phyloP scores from a whole-genome alignment of 2,329 filamentous ascomycete genomes.

The Verruconis gallopava region DNA sequence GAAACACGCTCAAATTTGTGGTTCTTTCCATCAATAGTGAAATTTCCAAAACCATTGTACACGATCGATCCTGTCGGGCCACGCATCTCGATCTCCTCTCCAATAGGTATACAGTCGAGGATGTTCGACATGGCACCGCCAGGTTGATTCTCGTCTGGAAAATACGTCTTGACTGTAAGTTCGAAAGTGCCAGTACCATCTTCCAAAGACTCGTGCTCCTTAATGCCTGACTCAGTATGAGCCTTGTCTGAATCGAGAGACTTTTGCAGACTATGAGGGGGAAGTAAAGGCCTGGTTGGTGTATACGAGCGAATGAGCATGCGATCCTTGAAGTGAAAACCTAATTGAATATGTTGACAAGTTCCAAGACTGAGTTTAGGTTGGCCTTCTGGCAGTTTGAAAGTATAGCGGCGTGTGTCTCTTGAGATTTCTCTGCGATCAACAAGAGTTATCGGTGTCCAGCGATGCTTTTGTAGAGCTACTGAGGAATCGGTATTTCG shows the following conservation, averaged over 20 bases:
- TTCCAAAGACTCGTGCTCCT: background rate
- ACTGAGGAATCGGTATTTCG: slow-evolving; percentile 19
- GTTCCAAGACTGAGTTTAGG: slow-evolving; percentile 36
- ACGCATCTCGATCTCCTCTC: slow-evolving; percentile 38
- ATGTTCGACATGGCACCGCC: slow-evolving; percentile 43
- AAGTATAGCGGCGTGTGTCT: slow-evolving; percentile 36
- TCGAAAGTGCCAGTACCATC: slow-evolving; percentile 33
- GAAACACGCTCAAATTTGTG: slow-evolving; percentile 32
- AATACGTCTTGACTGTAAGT: slow-evolving; percentile 40
- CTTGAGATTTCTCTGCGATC: slow-evolving; percentile 27
- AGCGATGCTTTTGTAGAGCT: slow-evolving; percentile 32
- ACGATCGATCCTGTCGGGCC: slow-evolving; percentile 39
- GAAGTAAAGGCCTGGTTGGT: slow-evolving; percentile 34
- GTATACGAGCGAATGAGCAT: slow-evolving; percentile 41
- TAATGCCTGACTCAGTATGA: background rate
- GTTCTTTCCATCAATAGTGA: slow-evolving; percentile 31
- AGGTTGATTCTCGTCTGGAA: slow-evolving; percentile 33
- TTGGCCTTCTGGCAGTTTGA: slow-evolving; percentile 28
- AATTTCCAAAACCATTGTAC: slow-evolving; percentile 35
- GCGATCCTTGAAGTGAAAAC: slow-evolving; percentile 39
- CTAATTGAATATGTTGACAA: slow-evolving; percentile 40
- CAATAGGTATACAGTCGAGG: slow-evolving; percentile 36
- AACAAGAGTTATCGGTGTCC: slow-evolving; percentile 33
- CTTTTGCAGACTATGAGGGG: slow-evolving; percentile 19
- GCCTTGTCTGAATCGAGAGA: background rate